A percentile compares a stretch with the other conserved stretches of the same genome.
Conservation (phyloP, 768 basidiomycete species). For the Termitomyces sp. region DNA sequence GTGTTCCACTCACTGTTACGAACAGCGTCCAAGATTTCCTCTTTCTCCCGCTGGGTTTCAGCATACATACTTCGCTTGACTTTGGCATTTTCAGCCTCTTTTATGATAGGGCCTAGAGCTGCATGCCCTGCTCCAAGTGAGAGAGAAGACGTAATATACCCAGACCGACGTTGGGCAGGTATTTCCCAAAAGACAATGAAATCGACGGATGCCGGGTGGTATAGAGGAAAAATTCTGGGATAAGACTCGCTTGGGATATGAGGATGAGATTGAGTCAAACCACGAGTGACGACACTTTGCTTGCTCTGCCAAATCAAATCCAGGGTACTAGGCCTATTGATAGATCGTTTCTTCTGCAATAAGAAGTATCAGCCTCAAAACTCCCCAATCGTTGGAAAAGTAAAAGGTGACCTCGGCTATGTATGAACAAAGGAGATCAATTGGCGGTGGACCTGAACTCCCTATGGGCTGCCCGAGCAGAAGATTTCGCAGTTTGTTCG, state of each 20-base stretch:
- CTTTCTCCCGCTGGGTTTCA: constrained; percentile 75
- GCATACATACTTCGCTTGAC: constrained; percentile 84
- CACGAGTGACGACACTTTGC: constrained; percentile 32
- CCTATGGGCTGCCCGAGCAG: constrained; percentile 40
- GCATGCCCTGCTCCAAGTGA: constrained; percentile 68
- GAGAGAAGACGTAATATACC: constrained; percentile 54
- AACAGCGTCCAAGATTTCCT: constrained; percentile 61
- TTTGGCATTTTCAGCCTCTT: constrained; percentile 55
- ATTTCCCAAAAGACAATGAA: constrained; percentile 75
- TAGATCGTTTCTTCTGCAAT: constrained; percentile 12
- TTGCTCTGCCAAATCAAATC: constrained; percentile 49
- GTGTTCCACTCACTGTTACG: constrained; percentile 67
- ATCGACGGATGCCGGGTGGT: constrained; percentile 68
- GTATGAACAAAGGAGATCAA: constrained; percentile 48
- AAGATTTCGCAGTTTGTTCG: constrained; percentile 42
- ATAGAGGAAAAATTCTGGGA: constrained; percentile 71
- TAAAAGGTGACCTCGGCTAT: constrained; percentile 33
- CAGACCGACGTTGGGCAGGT: constrained; percentile 50
- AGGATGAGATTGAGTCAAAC: constrained; percentile 36
- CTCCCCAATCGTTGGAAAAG: neutral
- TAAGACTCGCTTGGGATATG: constrained; percentile 51
- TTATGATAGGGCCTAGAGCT: constrained; percentile 53
- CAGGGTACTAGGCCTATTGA: constrained; percentile 24
- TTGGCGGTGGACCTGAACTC: constrained; percentile 40
- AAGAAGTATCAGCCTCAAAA: constrained; percentile 9